Evolutionary conservation across 305 asterid genomes (phyloP).

Genomic region (Rubia occidens): DNA sequence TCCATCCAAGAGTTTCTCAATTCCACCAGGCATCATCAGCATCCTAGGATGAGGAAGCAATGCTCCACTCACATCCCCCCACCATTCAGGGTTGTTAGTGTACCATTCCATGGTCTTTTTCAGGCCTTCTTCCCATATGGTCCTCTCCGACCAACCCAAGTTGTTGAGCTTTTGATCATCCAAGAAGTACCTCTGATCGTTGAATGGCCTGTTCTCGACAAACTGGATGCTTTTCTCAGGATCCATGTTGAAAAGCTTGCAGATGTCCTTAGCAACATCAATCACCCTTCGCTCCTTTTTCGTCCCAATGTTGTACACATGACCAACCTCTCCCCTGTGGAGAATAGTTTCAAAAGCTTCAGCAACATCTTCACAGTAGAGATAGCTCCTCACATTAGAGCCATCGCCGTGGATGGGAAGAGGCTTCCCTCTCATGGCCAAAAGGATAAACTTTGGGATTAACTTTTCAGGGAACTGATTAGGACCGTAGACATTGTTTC

Average conservation of each 20-base stretch:
- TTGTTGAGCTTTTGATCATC: slow-evolving; percentile 74
- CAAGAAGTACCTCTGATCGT: slow-evolving; percentile 83
- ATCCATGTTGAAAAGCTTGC: slow-evolving; percentile 71
- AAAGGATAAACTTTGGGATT: slow-evolving; percentile 80
- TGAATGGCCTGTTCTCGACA: slow-evolving; percentile 84
- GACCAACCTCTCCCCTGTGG: slow-evolving; percentile 89
- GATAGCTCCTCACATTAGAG: slow-evolving; percentile 77
- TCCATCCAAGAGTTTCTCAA: slow-evolving; percentile 53
- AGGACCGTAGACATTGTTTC: slow-evolving; percentile 84
- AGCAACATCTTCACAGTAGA: slow-evolving; percentile 89
- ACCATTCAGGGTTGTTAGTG: slow-evolving; percentile 68
- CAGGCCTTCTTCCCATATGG: slow-evolving; percentile 81
- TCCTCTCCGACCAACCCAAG: slow-evolving; percentile 80
- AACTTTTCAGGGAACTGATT: slow-evolving; percentile 85
- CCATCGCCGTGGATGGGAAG: slow-evolving; percentile 97
- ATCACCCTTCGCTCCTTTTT: slow-evolving; percentile 81
- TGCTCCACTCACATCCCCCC: slow-evolving; percentile 96
- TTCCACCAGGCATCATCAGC: slow-evolving; percentile 84
- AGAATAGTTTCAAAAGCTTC: slow-evolving; percentile 86
- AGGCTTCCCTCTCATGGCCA: slow-evolving; percentile 69
- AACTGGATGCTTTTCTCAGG: slow-evolving; percentile 57
- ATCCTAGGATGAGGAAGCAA: slow-evolving; percentile 92
- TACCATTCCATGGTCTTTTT: slow-evolving; percentile 85
- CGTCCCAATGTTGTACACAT: slow-evolving; percentile 81
- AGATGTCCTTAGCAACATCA: slow-evolving; percentile 72